phyloP scores from a whole-genome alignment of 2,329 filamentous ascomycete species.

The Daldinia sp. region DNA sequence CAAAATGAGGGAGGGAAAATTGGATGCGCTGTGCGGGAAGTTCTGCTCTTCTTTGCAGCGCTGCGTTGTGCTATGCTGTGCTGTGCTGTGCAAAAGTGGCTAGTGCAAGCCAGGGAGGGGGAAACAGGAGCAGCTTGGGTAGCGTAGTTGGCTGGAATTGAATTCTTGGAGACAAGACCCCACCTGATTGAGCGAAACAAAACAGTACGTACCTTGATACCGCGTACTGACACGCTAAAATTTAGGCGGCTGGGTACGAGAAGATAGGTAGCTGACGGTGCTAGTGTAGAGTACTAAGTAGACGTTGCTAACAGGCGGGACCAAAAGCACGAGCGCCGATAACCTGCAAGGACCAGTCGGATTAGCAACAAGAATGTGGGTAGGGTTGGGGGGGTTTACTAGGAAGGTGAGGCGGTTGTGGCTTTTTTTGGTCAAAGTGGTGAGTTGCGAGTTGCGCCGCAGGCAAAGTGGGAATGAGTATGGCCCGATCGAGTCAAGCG shows the following conservation, averaged over 20 bases:
- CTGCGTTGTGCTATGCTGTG: conserved; percentile 29
- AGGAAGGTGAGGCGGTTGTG: conserved; percentile 39
- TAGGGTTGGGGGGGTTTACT: conserved; percentile 13
- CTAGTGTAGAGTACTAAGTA: background rate
- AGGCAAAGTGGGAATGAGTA: conserved; percentile 32
- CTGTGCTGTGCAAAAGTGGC: conserved; percentile 44
- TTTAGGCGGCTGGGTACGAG: conserved; percentile 39
- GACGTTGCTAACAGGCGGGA: conserved; percentile 27
- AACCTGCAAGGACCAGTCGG: conserved; percentile 39
- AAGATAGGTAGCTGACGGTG: conserved; percentile 22
- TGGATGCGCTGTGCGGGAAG: conserved; percentile 39
- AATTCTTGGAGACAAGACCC: conserved; percentile 28
- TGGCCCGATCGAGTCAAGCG: conserved; percentile 38
- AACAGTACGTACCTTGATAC: conserved; percentile 28
- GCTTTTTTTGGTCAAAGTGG: conserved; percentile 39
- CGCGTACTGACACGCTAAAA: conserved; percentile 33
- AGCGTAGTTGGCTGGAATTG: conserved; percentile 33
- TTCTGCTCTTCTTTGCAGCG: conserved; percentile 14
- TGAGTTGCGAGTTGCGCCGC: conserved; percentile 34
- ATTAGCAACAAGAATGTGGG: conserved; percentile 32
- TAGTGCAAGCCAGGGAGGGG: conserved; percentile 40
- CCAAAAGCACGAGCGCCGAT: conserved; percentile 27
- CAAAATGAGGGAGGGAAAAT: conserved; percentile 49
- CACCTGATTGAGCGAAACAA: conserved; percentile 25
- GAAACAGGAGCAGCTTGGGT: conserved; percentile 5